Conservation (phyloP, 306 rosid genomes). For the Vigna trinervia region DNA sequence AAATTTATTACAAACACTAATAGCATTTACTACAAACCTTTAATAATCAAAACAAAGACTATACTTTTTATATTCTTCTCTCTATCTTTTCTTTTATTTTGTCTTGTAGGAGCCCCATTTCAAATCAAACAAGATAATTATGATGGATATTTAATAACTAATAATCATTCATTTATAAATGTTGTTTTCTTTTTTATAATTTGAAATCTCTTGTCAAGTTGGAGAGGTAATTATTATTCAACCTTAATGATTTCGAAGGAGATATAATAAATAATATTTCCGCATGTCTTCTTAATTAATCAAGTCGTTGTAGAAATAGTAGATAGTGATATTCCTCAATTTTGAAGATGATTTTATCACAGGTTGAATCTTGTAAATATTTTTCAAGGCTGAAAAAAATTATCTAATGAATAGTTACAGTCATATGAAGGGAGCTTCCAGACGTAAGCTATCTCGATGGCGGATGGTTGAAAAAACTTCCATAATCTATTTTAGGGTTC, state of each 20-base stretch:
- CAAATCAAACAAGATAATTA: not conserved
- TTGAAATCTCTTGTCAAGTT: slow-evolving; percentile 25
- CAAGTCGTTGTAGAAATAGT: slow-evolving; percentile 22
- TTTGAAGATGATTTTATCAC: slow-evolving; percentile 36
- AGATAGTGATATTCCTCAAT: slow-evolving; percentile 28
- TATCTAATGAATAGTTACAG: slow-evolving; percentile 34
- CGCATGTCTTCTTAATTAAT: slow-evolving; percentile 20
- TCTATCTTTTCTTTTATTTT: slow-evolving; percentile 2
- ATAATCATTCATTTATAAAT: not conserved
- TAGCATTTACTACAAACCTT: no score
- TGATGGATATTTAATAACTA: slow-evolving; percentile 13
- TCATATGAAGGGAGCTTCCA: slow-evolving; percentile 35
- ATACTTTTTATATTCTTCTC: not conserved
- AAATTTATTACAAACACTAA: no score
- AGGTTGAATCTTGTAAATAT: slow-evolving; percentile 42
- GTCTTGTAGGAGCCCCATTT: not conserved
- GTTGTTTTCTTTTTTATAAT: not conserved
- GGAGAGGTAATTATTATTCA: slow-evolving; percentile 35
- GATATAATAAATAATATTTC: slow-evolving; percentile 33
- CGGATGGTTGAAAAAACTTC: slow-evolving; percentile 35
- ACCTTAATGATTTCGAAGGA: slow-evolving; percentile 41
- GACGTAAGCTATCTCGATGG: slow-evolving; percentile 39
- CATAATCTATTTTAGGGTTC: slow-evolving; percentile 19
- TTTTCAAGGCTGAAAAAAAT: slow-evolving; percentile 31
- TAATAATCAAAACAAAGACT: not conserved